Base-by-base conservation (phyloP, 2,329 filamentous ascomycete genomes). In the Lachnellula hyalina region DNA sequence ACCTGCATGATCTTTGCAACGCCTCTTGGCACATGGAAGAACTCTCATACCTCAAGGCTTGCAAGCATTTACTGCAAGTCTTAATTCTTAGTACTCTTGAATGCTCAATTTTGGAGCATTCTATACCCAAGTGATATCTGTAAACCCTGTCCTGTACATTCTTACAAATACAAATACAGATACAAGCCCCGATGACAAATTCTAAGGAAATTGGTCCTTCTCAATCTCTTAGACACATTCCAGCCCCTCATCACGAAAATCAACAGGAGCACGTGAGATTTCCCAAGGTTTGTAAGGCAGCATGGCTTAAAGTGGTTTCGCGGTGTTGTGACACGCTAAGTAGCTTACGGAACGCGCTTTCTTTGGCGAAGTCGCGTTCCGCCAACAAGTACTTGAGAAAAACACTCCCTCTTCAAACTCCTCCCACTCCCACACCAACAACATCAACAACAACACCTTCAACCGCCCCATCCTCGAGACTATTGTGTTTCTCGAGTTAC, bases 211-310 rank as follows among this genome's bases (percentile, higher is more conserved):
- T 70, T 91, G 21, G 77, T 84, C 11, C 78, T 85, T 84, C 0
- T 71, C 74, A 3, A 81, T 84, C 11, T 96, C 91, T 1, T 8
- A 21, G 41, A 19, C n/a, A 12, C 41, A 44, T 44, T 6, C 19
- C 7, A 47, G 23, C 44, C 44, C 44, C 21, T 25, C 44, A 19
- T 45, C 25, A 45, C 19, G 21, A 49, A 21, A 40, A 17, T 49
- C 25, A 53, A 40, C 35, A 38, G 19, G 11, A 28, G 49, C 51
- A 49, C 45, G 47, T 53, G 47, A 17, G 19, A 34, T 21, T 19
- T 15, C 6, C 11, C 32, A n/a, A 19, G 42, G 42, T 6, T 51
- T 25, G 14, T 11, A 15, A 45, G 23, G 47, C 38, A 44, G 21
- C 42, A 28, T 25, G 15, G 34, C 41, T 60, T 62, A 62, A 63